Percentiles rank a stretch among this genome's conserved stretches.
Conservation (phyloP, 140 eudicot genomes). For the Anethum foeniculum region DNA sequence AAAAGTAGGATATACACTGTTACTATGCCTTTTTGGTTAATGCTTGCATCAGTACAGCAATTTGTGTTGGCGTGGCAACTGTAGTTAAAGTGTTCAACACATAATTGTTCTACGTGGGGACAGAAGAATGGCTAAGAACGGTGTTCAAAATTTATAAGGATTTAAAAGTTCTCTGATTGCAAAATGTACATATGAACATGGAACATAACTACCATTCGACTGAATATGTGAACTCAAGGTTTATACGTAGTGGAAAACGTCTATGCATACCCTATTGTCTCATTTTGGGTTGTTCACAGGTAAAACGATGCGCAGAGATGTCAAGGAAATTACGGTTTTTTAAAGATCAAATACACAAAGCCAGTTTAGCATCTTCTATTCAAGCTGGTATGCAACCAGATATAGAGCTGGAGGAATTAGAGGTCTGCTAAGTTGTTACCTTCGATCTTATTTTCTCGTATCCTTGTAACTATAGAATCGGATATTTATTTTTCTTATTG, state of each 20-base stretch:
- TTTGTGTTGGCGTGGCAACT: background rate
- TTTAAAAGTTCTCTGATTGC: background rate
- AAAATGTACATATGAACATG: background rate
- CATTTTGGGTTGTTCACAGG: conserved; percentile 37
- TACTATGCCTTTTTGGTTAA: background rate
- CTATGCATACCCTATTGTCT: background rate
- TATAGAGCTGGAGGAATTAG: conserved; percentile 79
- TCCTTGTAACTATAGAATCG: conserved; percentile 4
- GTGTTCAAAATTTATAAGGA: background rate
- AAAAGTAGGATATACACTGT: background rate
- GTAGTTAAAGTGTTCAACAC: background rate
- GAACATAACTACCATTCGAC: background rate
- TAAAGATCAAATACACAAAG: conserved; percentile 87
- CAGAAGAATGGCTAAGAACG: background rate
- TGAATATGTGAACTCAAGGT: background rate
- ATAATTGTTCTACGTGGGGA: background rate
- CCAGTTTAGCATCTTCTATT: conserved; percentile 58
- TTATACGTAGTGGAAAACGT: background rate
- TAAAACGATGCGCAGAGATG: conserved; percentile 98
- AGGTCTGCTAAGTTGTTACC: conserved; percentile 37
- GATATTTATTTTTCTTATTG: background rate
- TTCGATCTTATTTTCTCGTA: background rate
- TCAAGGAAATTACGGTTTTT: conserved; percentile 86
- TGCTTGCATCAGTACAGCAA: background rate
- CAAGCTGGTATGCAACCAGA: conserved; percentile 64